Percentiles rank a stretch among this genome's conserved stretches.
These are phyloP conservation scores for Gnomoniopsis smithogilvyi DNA, from an alignment of 2,329 filamentous ascomycete genomes.

Conservation along the genomic window DNA sequence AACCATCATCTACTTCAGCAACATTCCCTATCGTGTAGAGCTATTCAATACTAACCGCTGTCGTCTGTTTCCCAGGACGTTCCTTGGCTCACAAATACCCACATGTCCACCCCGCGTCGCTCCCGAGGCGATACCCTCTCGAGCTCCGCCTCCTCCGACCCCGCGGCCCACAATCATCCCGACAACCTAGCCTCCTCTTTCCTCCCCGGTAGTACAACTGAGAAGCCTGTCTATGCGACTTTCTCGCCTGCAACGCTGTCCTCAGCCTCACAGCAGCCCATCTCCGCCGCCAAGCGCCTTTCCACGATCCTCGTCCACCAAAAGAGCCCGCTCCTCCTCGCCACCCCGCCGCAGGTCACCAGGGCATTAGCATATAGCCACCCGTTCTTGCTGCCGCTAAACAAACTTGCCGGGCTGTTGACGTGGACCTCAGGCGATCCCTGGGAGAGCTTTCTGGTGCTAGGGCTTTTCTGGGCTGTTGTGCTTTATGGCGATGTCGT, in stretches of 20 bases:
- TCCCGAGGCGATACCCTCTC: slow-evolving; percentile 16
- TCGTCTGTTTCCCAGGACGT: slow-evolving; percentile 5
- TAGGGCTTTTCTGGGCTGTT: slow-evolving; percentile 80
- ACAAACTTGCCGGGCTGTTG: slow-evolving; percentile 77
- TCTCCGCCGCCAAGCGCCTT: slow-evolving; percentile 68
- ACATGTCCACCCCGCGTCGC: slow-evolving; percentile 19
- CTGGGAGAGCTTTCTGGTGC: slow-evolving; percentile 93
- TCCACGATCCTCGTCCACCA: slow-evolving; percentile 95
- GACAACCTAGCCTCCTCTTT: slow-evolving; percentile 54
- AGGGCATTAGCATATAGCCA: slow-evolving; percentile 93
- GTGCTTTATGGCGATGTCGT: slow-evolving; percentile 83
- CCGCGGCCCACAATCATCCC: background rate
- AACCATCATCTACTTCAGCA: background rate
- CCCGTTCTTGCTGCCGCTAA: slow-evolving; percentile 86
- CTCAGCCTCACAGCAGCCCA: slow-evolving; percentile 57
- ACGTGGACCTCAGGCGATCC: slow-evolving; percentile 94
- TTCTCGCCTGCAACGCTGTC: slow-evolving; percentile 79
- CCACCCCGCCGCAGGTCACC: slow-evolving; percentile 92
- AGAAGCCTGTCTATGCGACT: slow-evolving; percentile 74
- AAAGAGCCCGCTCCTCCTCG: slow-evolving; percentile 88
- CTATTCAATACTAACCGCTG: slow-evolving; percentile 1
- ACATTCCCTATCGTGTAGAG: background rate
- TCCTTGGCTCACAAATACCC: slow-evolving; percentile 14
- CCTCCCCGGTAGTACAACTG: slow-evolving; percentile 49
- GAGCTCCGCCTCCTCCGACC: slow-evolving; percentile 6